Evolutionary conservation across 768 basidiomycete species (phyloP).

Genomic region (Gyrodon lividus): DNA sequence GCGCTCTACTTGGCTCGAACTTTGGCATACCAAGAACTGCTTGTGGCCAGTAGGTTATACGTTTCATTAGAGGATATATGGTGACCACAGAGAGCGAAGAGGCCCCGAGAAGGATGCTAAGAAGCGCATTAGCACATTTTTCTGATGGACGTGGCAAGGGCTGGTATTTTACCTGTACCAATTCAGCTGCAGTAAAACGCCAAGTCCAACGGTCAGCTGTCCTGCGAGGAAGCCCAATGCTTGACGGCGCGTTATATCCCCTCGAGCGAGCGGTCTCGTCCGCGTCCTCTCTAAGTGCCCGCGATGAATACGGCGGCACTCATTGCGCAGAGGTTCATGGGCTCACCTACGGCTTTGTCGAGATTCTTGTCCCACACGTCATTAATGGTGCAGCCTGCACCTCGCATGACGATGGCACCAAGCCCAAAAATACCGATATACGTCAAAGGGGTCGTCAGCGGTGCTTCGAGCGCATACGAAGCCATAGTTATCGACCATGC

Average conservation of each 20-base stretch:
- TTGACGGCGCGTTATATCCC: conserved; percentile 72
- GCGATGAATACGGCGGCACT: background rate
- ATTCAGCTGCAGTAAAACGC: conserved; percentile 86
- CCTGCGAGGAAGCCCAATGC: conserved; percentile 79
- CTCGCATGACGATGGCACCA: conserved; percentile 94
- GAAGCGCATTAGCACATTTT: background rate
- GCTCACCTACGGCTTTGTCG: conserved; percentile 85
- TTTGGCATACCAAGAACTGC: conserved; percentile 75
- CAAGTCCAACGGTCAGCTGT: conserved; percentile 81
- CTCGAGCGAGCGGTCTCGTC: conserved; percentile 81
- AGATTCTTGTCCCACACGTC: conserved; percentile 97
- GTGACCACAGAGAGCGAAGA: conserved; percentile 86
- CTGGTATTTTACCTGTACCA: conserved; percentile 78
- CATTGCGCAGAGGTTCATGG: no score
- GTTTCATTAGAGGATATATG: conserved; percentile 95
- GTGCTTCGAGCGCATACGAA: conserved; percentile 71
- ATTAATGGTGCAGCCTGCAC: conserved; percentile 98
- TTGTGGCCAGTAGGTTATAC: conserved; percentile 96
- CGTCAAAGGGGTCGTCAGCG: conserved; percentile 64
- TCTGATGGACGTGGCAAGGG: background rate
- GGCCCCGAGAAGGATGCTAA: conserved; percentile 87
- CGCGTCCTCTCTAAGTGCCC: conserved; percentile 72
- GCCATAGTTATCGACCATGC: conserved; percentile 99
- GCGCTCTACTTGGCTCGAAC: background rate
- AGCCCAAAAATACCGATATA: conserved; percentile 83